These are phyloP conservation scores for Polychytrium aggregatum DNA, from an alignment of 192 early-diverging fungal genomes.

Conservation along the genomic window DNA sequence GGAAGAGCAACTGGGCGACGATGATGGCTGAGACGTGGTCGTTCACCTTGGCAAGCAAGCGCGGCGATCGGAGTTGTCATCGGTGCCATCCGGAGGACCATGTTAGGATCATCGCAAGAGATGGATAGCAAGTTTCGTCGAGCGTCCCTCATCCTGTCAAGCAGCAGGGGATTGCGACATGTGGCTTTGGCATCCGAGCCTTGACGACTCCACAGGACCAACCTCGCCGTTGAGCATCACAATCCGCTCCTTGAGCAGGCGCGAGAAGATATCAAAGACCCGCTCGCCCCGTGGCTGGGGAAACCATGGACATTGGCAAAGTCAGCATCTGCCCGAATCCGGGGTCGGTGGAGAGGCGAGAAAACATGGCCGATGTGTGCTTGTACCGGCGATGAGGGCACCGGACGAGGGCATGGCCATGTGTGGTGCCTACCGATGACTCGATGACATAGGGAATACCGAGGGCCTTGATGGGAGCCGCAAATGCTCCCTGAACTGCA, in stretches of 20 bases:
- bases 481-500: no score
- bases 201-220: no score
- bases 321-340: no score
- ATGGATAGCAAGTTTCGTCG: neutral
- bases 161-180: no score
- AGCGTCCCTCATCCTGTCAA: no score
- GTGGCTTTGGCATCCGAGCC: no score
- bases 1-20: constrained; percentile 89
- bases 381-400: neutral
- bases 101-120: neutral
- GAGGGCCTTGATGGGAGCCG: constrained; percentile 3
- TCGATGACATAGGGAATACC: constrained; percentile 44
- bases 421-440: constrained; percentile 21
- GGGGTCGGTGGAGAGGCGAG: neutral
- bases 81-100: neutral
- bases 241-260: constrained; percentile 91
- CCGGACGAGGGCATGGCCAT: neutral
- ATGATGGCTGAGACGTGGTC: constrained; percentile 75
- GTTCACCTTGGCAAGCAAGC: no score
- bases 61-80: no score
- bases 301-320: neutral
- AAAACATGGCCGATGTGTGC: no score
- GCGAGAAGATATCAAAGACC: constrained; percentile 95
- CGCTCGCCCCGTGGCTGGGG: constrained; percentile 63
- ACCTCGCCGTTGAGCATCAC: constrained; percentile 89